These are phyloP conservation scores for Fusarium irregulare DNA, from an alignment of 2,329 filamentous ascomycete species.

Conservation along the genomic window DNA sequence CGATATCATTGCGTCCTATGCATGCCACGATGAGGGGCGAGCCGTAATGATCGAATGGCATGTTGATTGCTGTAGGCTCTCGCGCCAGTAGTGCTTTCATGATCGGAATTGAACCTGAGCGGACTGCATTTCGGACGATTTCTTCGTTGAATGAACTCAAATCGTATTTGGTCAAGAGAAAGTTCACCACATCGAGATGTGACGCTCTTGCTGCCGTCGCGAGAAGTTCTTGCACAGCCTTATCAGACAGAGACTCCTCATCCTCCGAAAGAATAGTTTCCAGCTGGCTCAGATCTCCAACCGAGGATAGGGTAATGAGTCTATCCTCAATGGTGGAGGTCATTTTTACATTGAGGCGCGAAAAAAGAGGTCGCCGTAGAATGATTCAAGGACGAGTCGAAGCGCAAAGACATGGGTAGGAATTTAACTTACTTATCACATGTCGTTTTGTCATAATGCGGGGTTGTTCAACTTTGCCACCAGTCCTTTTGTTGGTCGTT, in stretches of 20 bases:
- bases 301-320: neutral
- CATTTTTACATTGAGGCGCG: neutral
- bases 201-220: fast-evolving
- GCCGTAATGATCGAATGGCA: neutral
- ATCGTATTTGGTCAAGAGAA: fast-evolving
- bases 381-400: too few species aligned
- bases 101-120: neutral
- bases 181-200: neutral
- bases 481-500: too few species aligned
- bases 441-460: too few species aligned
- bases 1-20: too few species aligned
- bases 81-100: neutral
- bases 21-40: neutral
- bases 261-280: neutral
- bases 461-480: too few species aligned
- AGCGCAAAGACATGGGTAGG: too few species aligned
- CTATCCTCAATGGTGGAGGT: neutral
- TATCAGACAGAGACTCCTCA: neutral
- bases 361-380: too few species aligned
- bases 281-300: neutral
- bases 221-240: neutral
- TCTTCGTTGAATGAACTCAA: neutral
- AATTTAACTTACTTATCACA: too few species aligned
- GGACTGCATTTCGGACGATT: neutral
- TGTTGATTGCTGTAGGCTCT: neutral